phyloP scores from a whole-genome alignment of 352 stramenopile species.

The Pythium apleroticum region DNA sequence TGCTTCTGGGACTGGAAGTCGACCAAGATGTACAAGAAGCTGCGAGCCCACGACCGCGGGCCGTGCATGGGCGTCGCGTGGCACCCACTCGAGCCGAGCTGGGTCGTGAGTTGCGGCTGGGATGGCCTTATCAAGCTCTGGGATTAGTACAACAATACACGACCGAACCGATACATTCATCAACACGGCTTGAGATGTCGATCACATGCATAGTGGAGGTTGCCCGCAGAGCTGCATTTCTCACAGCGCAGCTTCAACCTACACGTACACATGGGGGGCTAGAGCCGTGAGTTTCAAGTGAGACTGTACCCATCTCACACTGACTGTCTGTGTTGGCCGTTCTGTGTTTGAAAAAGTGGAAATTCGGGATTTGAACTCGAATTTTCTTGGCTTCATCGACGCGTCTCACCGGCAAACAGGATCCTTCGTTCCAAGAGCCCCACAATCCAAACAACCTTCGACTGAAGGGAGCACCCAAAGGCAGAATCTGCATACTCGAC shows the following conservation, averaged over 20 bases:
- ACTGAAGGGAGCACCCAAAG: neutral
- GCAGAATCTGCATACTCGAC: too few species aligned
- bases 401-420: neutral
- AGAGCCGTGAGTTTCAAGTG: neutral
- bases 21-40: slow-evolving; percentile 89
- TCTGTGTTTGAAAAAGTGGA: slow-evolving; percentile 3
- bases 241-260: neutral
- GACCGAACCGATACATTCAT: neutral
- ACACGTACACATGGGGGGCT: neutral
- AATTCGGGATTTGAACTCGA: neutral
- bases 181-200: neutral
- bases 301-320: neutral
- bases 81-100: slow-evolving; percentile 97
- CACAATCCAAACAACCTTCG: neutral
- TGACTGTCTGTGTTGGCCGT: neutral
- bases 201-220: neutral
- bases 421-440: neutral
- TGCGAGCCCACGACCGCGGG: slow-evolving; percentile 91
- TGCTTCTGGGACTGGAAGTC: slow-evolving; percentile 99
- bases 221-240: neutral
- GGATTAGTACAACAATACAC: slow-evolving; percentile 78
- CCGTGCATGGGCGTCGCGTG: slow-evolving; percentile 95
- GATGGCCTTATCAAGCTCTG: slow-evolving; percentile 99
- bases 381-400: neutral
- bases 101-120: slow-evolving; percentile 97